phyloP scores from a whole-genome alignment of 1,284 basidiomycete genomes.

The Coniferiporia sulphurascens region DNA sequence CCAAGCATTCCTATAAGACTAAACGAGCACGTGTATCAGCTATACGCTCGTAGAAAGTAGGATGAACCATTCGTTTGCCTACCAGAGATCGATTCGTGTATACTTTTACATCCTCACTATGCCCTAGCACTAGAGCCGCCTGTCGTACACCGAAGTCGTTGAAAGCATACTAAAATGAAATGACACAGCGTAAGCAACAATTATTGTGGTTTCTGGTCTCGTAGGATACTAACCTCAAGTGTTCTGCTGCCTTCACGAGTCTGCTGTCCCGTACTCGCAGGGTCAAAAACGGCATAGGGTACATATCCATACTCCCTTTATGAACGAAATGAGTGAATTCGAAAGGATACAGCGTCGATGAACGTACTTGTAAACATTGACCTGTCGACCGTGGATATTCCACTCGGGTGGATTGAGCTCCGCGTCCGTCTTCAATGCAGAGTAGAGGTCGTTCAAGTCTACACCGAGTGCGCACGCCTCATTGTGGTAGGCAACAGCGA shows the following conservation, averaged over 20 bases:
- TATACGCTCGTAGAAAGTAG: neutral
- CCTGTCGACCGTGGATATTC: slow-evolving; percentile 61
- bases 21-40: neutral
- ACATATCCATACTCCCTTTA: slow-evolving; percentile 42
- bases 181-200: slow-evolving; percentile 3
- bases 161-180: slow-evolving; percentile 33
- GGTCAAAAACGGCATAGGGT: slow-evolving; percentile 57
- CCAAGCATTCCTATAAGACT: slow-evolving; percentile 56
- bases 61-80: slow-evolving; percentile 8
- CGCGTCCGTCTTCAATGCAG: slow-evolving; percentile 54
- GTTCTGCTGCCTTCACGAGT: slow-evolving; percentile 65
- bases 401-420: slow-evolving; percentile 63
- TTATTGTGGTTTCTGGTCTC: neutral
- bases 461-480: slow-evolving; percentile 55
- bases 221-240: slow-evolving; percentile 41
- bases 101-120: slow-evolving; percentile 31
- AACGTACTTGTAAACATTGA: slow-evolving; percentile 60
- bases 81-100: slow-evolving; percentile 37
- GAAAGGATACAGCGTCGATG: neutral
- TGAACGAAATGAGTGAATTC: neutral
- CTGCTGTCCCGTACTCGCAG: slow-evolving; percentile 55
- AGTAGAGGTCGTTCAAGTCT: slow-evolving; percentile 54
- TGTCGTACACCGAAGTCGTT: slow-evolving; percentile 40
- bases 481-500: slow-evolving; percentile 62
- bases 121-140: slow-evolving; percentile 35